Conservation (phyloP, 345 rosid genomes). For the Sonneratia caseolaris region DNA sequence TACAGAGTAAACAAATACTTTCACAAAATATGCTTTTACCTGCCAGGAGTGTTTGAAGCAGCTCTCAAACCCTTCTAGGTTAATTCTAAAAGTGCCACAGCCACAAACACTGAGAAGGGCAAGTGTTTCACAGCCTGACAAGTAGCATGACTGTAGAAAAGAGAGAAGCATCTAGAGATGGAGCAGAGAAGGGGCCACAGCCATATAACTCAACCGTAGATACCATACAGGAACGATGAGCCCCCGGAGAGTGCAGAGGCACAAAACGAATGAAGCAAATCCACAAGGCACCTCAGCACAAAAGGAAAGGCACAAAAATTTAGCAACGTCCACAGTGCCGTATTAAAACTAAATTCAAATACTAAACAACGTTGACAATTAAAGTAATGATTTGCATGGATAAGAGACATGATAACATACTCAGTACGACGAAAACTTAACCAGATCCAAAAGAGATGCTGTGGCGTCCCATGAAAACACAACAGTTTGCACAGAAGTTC, state of each 20-base stretch:
- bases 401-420: constrained; percentile 35
- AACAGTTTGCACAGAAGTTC: constrained; percentile 54
- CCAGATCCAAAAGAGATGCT: constrained; percentile 47
- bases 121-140: neutral
- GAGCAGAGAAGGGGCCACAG: constrained; percentile 49
- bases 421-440: constrained; percentile 55
- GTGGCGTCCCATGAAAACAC: constrained; percentile 48
- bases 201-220: constrained; percentile 45
- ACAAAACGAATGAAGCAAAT: constrained; percentile 61
- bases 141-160: constrained; percentile 9
- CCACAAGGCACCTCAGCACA: constrained; percentile 86
- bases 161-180: constrained; percentile 46
- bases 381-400: constrained; percentile 4
- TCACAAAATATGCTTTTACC: constrained; percentile 3
- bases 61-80: constrained; percentile 1
- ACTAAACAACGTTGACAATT: constrained; percentile 15
- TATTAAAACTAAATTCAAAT: constrained; percentile 24
- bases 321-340: constrained; percentile 32
- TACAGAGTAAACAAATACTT: neutral
- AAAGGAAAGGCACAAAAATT: constrained; percentile 55
- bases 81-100: neutral
- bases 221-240: constrained; percentile 52
- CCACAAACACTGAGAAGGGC: constrained; percentile 1
- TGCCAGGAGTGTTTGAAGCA: constrained; percentile 8
- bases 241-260: constrained; percentile 51